Conservation (phyloP, 768 basidiomycete genomes). For the Rhodocollybia butyracea region DNA sequence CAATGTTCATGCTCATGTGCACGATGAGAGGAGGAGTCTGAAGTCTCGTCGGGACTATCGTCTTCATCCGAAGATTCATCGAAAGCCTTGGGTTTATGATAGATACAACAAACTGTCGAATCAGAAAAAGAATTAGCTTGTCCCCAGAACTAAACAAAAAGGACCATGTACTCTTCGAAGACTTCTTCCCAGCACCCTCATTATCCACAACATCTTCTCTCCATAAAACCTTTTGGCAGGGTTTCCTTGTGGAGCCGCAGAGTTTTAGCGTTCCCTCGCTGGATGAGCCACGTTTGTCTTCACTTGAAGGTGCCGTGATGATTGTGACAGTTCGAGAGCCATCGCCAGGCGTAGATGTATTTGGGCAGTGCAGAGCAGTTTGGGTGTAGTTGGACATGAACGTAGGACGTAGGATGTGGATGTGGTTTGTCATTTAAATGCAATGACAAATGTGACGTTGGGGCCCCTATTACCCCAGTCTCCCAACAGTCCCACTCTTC, state of each 20-base stretch:
- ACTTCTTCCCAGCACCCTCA: slow-evolving; percentile 85
- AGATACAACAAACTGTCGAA: slow-evolving; percentile 91
- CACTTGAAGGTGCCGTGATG: not conserved
- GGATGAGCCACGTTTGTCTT: slow-evolving; percentile 4
- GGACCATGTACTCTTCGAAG: slow-evolving; percentile 80
- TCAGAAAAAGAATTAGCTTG: not conserved
- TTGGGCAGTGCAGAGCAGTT: slow-evolving; percentile 3
- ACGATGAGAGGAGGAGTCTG: slow-evolving; percentile 36
- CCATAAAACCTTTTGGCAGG: slow-evolving; percentile 69
- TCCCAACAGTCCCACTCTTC: too few species aligned
- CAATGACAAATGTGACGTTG: too few species aligned
- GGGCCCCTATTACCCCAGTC: too few species aligned
- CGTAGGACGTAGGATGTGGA: too few species aligned
- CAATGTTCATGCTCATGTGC: slow-evolving; percentile 19
- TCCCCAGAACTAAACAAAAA: not conserved
- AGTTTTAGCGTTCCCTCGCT: slow-evolving; percentile 52
- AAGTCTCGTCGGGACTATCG: slow-evolving; percentile 47
- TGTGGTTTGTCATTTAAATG: too few species aligned
- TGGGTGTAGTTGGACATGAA: too few species aligned
- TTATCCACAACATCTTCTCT: slow-evolving; percentile 86
- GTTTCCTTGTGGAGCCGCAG: slow-evolving; percentile 35
- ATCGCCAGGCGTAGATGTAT: slow-evolving; percentile 4
- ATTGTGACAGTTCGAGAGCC: slow-evolving; percentile 7
- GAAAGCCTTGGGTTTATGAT: slow-evolving; percentile 75
- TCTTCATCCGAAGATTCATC: slow-evolving; percentile 79